phyloP scores from a whole-genome alignment of 129 eudicot genomes.

The Sambucus nigra region DNA sequence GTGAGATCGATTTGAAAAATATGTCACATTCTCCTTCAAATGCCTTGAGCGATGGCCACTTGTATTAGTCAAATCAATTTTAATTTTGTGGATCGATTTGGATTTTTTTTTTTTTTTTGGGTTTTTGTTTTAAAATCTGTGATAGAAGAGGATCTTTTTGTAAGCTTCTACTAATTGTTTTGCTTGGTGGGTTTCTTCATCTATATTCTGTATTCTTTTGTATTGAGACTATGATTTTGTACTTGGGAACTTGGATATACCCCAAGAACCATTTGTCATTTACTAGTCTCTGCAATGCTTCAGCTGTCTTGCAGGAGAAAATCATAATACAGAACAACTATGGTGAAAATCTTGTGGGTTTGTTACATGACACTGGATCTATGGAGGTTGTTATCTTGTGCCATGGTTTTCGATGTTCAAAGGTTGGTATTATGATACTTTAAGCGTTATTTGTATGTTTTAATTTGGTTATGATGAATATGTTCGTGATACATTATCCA shows the following conservation, averaged over 20 bases:
- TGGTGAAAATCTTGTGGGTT: slow-evolving; percentile 72
- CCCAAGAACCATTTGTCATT: background rate
- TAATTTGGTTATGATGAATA: background rate
- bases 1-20: too few species aligned
- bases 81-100: too few species aligned
- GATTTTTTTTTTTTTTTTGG: too few species aligned
- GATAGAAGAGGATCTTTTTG: too few species aligned
- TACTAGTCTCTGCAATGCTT: slow-evolving; percentile 7
- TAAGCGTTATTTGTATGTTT: background rate
- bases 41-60: too few species aligned
- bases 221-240: background rate
- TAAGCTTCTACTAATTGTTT: too few species aligned
- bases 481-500: background rate
- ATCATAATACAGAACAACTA: slow-evolving; percentile 34
- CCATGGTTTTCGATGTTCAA: slow-evolving; percentile 63
- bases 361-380: slow-evolving; percentile 67
- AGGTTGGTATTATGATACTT: slow-evolving; percentile 28
- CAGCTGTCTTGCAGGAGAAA: slow-evolving; percentile 45
- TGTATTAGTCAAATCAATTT: too few species aligned
- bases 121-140: too few species aligned
- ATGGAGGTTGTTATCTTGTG: slow-evolving; percentile 52
- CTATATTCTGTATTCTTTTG: background rate
- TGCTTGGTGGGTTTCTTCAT: too few species aligned
- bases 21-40: too few species aligned
- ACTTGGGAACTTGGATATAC: background rate